Evolutionary conservation across 805 yeast genomes (phyloP), one percentile per base, ranked within the genome.

Genomic region (Candida ipomoeae): DNA sequence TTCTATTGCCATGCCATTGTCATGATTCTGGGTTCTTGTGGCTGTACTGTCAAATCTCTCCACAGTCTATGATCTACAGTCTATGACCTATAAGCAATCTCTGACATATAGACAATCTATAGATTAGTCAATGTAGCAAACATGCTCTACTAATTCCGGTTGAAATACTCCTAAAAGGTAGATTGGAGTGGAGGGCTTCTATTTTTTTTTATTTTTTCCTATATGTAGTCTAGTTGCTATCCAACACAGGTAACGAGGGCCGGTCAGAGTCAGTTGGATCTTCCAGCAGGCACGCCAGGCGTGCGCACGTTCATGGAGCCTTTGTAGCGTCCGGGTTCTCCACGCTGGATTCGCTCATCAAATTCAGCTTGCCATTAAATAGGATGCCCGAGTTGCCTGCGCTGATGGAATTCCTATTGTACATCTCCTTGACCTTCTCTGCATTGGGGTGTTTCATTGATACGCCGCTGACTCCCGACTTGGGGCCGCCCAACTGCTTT

Each of bases 371-470:
- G 29, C 81, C 81, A 59, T 77, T 77, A 53, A 64, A 68, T 57
- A 71, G 64, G 39, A 72, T 65, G 20, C 73, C 75, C 38, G 73
- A 67, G 56, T 75, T 71, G 39, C 78, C 58, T 18, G 69, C 81
- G 58, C 84, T 78, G 29, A 82, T 77, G 4, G 84, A 78, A 61
- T 79, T 81, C 56, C 85, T 70, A 62, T 78, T 81, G 53, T 65
- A 68, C 60, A 82, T 80, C 60, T 82, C 78, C 51, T 80, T 78
- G 44, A 82, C 83, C 62, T 78, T 75, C 56, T 81, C 85, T 40
- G 82, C 81, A 52, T 78, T 77, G 3, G 84, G 83, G 51, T 75
- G 77, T 43, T 70, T 71, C 62, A 79, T 60, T 7, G 76, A 71
- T 1, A 72, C 58, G 1, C 71, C 67, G 11, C 70, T 72, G 5